These are phyloP conservation scores for Salix viminalis DNA, from an alignment of 345 rosid species.

Conservation along the genomic window DNA sequence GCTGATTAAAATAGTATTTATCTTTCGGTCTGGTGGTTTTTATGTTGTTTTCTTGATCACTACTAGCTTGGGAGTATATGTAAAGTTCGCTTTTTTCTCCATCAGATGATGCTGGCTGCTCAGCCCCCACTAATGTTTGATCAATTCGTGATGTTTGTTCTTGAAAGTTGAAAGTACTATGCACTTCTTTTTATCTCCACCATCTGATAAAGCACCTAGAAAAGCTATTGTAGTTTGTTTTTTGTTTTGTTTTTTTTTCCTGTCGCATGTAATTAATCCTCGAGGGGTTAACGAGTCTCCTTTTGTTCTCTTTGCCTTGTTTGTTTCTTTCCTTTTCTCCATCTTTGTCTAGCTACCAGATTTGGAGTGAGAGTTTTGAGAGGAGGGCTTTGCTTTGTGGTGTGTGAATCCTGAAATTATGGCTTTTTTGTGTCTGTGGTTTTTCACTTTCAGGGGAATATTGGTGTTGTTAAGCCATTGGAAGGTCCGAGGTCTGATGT, in stretches of 20 bases:
- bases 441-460: conserved; percentile 27
- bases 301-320: conserved; percentile 24
- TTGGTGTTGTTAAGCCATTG: conserved; percentile 32
- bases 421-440: conserved; percentile 11
- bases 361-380: not conserved
- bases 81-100: conserved; percentile 8
- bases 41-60: conserved; percentile 3
- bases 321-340: conserved; percentile 18
- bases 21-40: not conserved
- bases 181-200: conserved; percentile 6
- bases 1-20: conserved; percentile 2
- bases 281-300: conserved; percentile 15
- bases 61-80: not conserved
- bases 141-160: conserved; percentile 18
- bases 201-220: conserved; percentile 16
- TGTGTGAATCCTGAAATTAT: conserved; percentile 26
- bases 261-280: conserved; percentile 22
- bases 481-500: conserved; percentile 26
- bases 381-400: not conserved
- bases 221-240: conserved; percentile 17
- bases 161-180: conserved; percentile 15
- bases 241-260: not conserved
- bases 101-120: conserved; percentile 20
- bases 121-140: conserved; percentile 27
- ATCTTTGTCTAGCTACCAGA: not conserved